These are phyloP conservation scores for Lithohypha guttulata DNA, from an alignment of 2,329 filamentous ascomycete genomes.

Conservation along the genomic window DNA sequence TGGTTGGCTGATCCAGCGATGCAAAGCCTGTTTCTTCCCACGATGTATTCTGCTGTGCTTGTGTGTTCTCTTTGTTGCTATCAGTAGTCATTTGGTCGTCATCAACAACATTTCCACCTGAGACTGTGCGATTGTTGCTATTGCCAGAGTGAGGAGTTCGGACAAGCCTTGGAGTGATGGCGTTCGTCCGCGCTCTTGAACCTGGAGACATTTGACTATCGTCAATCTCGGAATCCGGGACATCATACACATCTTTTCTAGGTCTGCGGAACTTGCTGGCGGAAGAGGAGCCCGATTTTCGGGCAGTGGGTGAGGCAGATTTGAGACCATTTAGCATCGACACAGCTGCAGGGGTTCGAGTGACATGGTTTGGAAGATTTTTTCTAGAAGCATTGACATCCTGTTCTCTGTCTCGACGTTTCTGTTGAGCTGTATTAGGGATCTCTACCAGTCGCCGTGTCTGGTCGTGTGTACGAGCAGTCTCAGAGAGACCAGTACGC, in stretches of 20 bases:
- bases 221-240: conserved; percentile 21
- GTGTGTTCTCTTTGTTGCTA: conserved; percentile 4
- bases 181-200: conserved; percentile 10
- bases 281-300: conserved; percentile 10
- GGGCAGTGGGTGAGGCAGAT: conserved; percentile 4
- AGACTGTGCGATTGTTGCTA: conserved; percentile 8
- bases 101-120: conserved; percentile 5
- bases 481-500: background rate
- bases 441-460: background rate
- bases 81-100: conserved; percentile 1
- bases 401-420: conserved; percentile 1
- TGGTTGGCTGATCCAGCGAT: background rate
- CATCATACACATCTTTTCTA: conserved; percentile 12
- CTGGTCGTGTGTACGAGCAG: background rate
- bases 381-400: background rate
- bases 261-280: conserved; percentile 16
- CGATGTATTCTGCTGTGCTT: background rate
- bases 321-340: conserved; percentile 8
- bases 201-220: conserved; percentile 21
- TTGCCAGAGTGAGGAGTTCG: conserved; percentile 8
- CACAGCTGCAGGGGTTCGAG: background rate
- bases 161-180: conserved; percentile 10
- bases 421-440: background rate
- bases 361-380: background rate
- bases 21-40: background rate